Percentiles rank a stretch among this genome's conserved stretches.
phyloP scores from a whole-genome alignment of 1,284 basidiomycete genomes.

The Ustilago lituana region DNA sequence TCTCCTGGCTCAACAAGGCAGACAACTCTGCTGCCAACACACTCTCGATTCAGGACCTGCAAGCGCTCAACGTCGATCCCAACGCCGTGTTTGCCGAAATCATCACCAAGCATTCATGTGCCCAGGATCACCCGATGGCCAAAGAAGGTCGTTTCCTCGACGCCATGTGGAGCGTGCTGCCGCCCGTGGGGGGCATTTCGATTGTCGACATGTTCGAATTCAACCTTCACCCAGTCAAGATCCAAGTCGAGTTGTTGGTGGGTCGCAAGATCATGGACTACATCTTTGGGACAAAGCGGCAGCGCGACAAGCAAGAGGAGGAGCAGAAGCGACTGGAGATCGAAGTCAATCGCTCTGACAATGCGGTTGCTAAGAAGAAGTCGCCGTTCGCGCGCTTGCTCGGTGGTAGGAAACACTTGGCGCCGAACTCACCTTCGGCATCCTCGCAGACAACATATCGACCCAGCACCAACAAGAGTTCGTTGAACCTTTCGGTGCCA shows the following conservation, averaged over 20 bases:
- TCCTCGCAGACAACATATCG: slow-evolving; percentile 6
- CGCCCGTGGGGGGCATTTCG: slow-evolving; percentile 88
- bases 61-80: slow-evolving; percentile 85
- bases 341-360: slow-evolving; percentile 12
- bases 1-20: slow-evolving; percentile 85
- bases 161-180: slow-evolving; percentile 60
- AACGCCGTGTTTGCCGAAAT: slow-evolving; percentile 90
- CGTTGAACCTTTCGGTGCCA: slow-evolving; percentile 8
- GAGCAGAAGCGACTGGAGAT: slow-evolving; percentile 36
- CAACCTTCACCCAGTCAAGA: slow-evolving; percentile 77
- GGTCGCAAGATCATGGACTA: slow-evolving; percentile 89
- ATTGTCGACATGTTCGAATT: slow-evolving; percentile 87
- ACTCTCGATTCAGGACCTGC: slow-evolving; percentile 78
- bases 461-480: slow-evolving; percentile 17
- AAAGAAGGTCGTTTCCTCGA: slow-evolving; percentile 56
- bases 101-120: slow-evolving; percentile 73
- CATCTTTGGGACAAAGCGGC: slow-evolving; percentile 72
- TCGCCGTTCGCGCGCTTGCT: slow-evolving; percentile 44
- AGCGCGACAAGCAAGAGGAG: slow-evolving; percentile 46
- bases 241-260: slow-evolving; percentile 83
- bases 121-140: slow-evolving; percentile 54
- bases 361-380: slow-evolving; percentile 29
- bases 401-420: slow-evolving; percentile 21
- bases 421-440: slow-evolving; percentile 4
- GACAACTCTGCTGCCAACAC: slow-evolving; percentile 88